Evolutionary conservation across 352 stramenopile genomes (phyloP).

Genomic region (Globisporangium echinulatum): DNA sequence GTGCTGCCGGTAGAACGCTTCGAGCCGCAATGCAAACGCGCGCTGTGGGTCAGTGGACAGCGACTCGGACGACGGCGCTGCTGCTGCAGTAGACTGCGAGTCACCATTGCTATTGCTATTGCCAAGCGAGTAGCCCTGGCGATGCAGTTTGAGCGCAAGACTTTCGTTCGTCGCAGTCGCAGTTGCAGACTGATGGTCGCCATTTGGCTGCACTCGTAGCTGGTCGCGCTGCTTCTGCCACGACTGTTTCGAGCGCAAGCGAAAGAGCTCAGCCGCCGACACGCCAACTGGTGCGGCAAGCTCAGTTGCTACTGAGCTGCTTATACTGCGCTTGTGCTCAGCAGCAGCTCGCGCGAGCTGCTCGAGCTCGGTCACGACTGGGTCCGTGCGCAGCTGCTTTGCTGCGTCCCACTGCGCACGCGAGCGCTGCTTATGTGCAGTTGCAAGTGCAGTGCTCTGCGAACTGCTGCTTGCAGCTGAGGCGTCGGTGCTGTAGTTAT

Average conservation of each 20-base stretch:
- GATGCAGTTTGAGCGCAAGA: slow-evolving; percentile 36
- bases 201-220: slow-evolving; percentile 19
- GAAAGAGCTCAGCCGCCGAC: slow-evolving; percentile 27
- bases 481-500: background rate
- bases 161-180: slow-evolving; percentile 15
- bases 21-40: slow-evolving; percentile 21
- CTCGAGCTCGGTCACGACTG: slow-evolving; percentile 36
- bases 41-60: too few species aligned
- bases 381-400: slow-evolving; percentile 40
- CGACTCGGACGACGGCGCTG: slow-evolving; percentile 14
- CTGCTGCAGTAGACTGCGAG: background rate
- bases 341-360: slow-evolving; percentile 8
- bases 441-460: slow-evolving; percentile 33
- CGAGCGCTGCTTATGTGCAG: slow-evolving; percentile 43
- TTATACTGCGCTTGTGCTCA: slow-evolving; percentile 10
- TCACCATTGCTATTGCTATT: slow-evolving; percentile 8
- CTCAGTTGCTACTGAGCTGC: slow-evolving; percentile 6
- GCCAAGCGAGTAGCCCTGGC: slow-evolving; percentile 44
- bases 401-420: slow-evolving; percentile 29
- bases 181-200: slow-evolving; percentile 7
- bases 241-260: slow-evolving; percentile 50
- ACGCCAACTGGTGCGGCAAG: slow-evolving; percentile 4
- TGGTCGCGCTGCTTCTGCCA: slow-evolving; percentile 52
- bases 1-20: slow-evolving; percentile 63
- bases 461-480: background rate